Evolutionary conservation across 1,139 yeast species (phyloP).

Genomic region (Magnusiomyces magnusii): DNA sequence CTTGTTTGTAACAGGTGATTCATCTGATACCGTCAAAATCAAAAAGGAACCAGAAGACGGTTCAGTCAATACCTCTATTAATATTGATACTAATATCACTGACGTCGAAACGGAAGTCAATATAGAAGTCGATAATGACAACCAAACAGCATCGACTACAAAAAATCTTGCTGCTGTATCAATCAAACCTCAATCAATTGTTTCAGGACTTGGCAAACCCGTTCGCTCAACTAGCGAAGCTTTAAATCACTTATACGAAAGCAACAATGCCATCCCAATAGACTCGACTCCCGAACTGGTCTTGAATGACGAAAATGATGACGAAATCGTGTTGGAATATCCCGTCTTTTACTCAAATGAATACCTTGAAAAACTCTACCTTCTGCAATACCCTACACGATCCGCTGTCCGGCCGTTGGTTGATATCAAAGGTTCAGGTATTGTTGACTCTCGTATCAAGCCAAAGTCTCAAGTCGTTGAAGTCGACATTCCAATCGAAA

Average conservation of each 20-base stretch:
- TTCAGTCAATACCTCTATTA: background rate
- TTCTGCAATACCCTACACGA: slow-evolving; percentile 71
- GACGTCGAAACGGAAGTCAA: background rate
- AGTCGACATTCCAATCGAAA: slow-evolving; percentile 63
- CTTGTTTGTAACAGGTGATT: background rate
- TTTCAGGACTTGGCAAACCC: background rate
- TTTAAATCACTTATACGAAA: slow-evolving; percentile 2
- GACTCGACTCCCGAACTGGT: slow-evolving; percentile 7
- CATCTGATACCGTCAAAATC: background rate
- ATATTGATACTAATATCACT: background rate
- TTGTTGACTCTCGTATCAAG: slow-evolving; percentile 51
- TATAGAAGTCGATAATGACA: background rate
- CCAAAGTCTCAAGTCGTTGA: slow-evolving; percentile 54
- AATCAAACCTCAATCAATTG: background rate
- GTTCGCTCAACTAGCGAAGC: slow-evolving; percentile 2
- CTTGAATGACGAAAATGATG: slow-evolving; percentile 26
- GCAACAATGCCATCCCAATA: background rate
- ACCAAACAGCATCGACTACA: background rate
- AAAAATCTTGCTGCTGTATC: background rate
- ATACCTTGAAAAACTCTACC: slow-evolving; percentile 32
- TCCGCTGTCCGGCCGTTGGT: slow-evolving; percentile 44
- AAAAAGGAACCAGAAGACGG: slow-evolving; percentile 1
- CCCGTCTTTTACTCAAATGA: slow-evolving; percentile 49
- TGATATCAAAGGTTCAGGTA: slow-evolving; percentile 37
- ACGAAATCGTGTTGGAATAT: slow-evolving; percentile 65